Evolutionary conservation across 2,329 filamentous ascomycete species (phyloP), one percentile per base, ranked within the genome.

Genomic region (Beauveria sp.): DNA sequence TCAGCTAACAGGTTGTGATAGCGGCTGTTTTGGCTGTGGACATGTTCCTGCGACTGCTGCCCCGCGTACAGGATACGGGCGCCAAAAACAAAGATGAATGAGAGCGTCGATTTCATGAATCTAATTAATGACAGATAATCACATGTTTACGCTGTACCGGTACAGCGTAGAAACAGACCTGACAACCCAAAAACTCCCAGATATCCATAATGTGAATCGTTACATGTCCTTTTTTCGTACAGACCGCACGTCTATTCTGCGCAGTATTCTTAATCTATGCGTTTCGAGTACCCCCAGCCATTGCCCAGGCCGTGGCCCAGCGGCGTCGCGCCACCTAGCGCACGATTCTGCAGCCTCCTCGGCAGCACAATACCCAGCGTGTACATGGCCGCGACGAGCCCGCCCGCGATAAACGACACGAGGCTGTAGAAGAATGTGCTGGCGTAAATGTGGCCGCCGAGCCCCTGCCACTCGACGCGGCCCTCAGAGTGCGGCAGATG

Each of bases 401-500:
- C 72, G 9, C 85, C 85, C 0, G 84, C 82, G 14, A 79, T 71
- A 66, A 86, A 86, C 7, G 82, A 81, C 2, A 85, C 77, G 10
- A 87, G 66, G 62, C 80, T 78, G 72, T 87, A 87, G 63, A 87
- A 86, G 0, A 87, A 72, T 37, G 84, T 87, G 70, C 83, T 85
- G 8, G 83, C 81, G 68, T 84, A 86, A 37, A 87, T 78, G 65
- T 87, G 84, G 0, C 84, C 83, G 18, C 84, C 84, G 73, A 87
- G 80, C 3, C 85, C 85, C 63, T 81, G 78, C 85, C 85, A 87
- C 72, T 86, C 83, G 6, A 87, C 83, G 63, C 76, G 79, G 12
- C 85, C 85, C 71, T 86, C 84, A n/a, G 80, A 84, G 71, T 81
- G 82, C 64, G 89, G 90, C 65, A 93, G 77, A 43, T 81, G 79